Evolutionary conservation across 2,329 filamentous ascomycete species (phyloP), one percentile per base, ranked within the genome.

Genomic region (Xylaria digitata): DNA sequence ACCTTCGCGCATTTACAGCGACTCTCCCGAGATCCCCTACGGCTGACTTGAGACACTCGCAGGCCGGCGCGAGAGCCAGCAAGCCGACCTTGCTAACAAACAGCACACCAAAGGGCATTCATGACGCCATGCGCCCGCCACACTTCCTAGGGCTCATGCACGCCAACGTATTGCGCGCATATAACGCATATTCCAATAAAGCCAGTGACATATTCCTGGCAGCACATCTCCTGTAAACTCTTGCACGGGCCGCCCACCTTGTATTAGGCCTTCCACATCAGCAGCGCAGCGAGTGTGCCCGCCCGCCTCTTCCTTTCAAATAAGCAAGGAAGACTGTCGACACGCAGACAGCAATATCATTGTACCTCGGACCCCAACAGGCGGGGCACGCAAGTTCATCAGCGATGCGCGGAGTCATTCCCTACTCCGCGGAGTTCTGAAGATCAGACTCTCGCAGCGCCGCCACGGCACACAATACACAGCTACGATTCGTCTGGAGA

Each of bases 211-310:
- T 15, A 15, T 42, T 11, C 32, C 13, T 21, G 19, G 1, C 26
- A 7, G 32, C 2, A 2, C 15, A 21, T 43, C 15, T 30, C 6
- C 13, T 7, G 11, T 6, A 15, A 34, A 6, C 17, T 26, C 48
- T 30, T 30, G 54, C 71, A 11, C 46, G 53, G 1, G 61, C 68
- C 68, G 15, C 59, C 68, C 52, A 70, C 68, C 13, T 59, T 68
- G 64, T 73, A 67, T 68, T 68, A 73, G 30, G 19, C 6, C 40
- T 55, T 65, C 46, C 71, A 70, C 23, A 69, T 66, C 8, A 71
- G 63, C 30, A 70, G 45, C 6, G 55, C 54, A 42, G 60, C 42
- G 17, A 71, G 54, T 7, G 64, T 34, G 11, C 48, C 54, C 1
- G 34, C n/a, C 7, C 57, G 42, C 7, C 17, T 17, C 7, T 66